These are phyloP conservation scores for Dryadomyces quercivorus DNA, from an alignment of 2,329 filamentous ascomycete species.

Conservation along the genomic window DNA sequence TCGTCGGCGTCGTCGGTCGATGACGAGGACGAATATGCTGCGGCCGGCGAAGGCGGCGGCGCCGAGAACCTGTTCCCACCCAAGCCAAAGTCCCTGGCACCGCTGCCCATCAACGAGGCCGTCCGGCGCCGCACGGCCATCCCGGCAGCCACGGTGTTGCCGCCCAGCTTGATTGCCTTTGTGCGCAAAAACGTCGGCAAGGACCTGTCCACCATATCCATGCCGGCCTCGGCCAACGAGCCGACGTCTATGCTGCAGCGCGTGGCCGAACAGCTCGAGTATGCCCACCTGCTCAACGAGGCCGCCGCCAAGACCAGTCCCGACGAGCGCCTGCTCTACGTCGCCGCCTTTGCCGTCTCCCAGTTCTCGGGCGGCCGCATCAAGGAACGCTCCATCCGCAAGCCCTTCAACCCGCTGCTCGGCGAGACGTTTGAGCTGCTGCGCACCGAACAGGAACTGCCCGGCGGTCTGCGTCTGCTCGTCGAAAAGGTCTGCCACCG, in stretches of 20 bases:
- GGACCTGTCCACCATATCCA: constrained; percentile 89
- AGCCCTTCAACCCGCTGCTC: constrained; percentile 94
- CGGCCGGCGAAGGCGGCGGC: constrained; percentile 44
- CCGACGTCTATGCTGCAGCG: constrained; percentile 81
- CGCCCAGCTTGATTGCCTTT: constrained; percentile 87
- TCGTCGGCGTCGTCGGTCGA: constrained; percentile 49
- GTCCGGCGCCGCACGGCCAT: constrained; percentile 60
- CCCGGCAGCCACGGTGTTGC: constrained; percentile 60
- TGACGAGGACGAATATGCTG: constrained; percentile 41
- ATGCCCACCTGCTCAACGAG: constrained; percentile 69
- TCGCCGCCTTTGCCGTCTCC: constrained; percentile 84
- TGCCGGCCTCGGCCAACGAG: constrained; percentile 96
- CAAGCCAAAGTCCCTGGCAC: constrained; percentile 63
- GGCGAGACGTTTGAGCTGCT: constrained; percentile 93
- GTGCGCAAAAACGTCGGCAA: constrained; percentile 97
- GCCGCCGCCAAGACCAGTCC: constrained; percentile 51
- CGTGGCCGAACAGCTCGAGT: constrained; percentile 82
- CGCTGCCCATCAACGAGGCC: constrained; percentile 57
- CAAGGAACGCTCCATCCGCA: constrained; percentile 84
- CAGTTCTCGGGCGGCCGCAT: constrained; percentile 70
- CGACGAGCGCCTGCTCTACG: constrained; percentile 64
- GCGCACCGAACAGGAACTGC: constrained; percentile 61
- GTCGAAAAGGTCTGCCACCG: constrained; percentile 92
- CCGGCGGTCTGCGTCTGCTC: constrained; percentile 79
- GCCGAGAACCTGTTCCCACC: constrained; percentile 55